These are phyloP conservation scores for Chimonanthus praecox DNA, from an alignment of 164 flowering plant species.

Conservation along the genomic window DNA sequence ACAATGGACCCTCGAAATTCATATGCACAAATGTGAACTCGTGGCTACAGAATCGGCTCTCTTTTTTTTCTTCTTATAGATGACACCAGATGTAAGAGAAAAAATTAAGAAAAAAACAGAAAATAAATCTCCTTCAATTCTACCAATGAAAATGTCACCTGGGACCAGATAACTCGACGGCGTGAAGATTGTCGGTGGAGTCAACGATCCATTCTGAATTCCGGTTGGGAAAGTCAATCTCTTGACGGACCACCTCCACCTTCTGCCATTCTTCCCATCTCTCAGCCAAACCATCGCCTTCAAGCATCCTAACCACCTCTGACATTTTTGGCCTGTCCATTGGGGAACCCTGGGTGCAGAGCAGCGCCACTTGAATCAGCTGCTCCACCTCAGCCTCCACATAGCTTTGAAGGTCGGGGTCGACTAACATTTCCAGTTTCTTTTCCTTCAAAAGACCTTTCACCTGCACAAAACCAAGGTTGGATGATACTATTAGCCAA, in stretches of 20 bases:
- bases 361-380: slow-evolving; percentile 81
- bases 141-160: slow-evolving; percentile 39
- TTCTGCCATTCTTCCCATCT: slow-evolving; percentile 98
- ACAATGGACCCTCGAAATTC: slow-evolving; percentile 33
- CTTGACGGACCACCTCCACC: slow-evolving; percentile 78
- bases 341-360: slow-evolving; percentile 88
- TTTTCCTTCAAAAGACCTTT: slow-evolving; percentile 90
- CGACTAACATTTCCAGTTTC: slow-evolving; percentile 77
- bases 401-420: slow-evolving; percentile 78
- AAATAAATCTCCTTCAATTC: slow-evolving; percentile 24
- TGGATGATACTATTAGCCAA: background rate
- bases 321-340: slow-evolving; percentile 94
- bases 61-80: background rate
- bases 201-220: slow-evolving; percentile 77
- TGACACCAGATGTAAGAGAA: background rate
- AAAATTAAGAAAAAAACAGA: slow-evolving; percentile 10
- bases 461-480: slow-evolving; percentile 40
- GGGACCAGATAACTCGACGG: slow-evolving; percentile 85
- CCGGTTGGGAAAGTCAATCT: slow-evolving; percentile 54
- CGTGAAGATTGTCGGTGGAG: slow-evolving; percentile 72
- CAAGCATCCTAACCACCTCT: slow-evolving; percentile 94
- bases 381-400: slow-evolving; percentile 86
- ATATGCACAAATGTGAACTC: slow-evolving; percentile 44
- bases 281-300: slow-evolving; percentile 95
- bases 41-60: slow-evolving; percentile 29